A percentile compares a stretch with the other conserved stretches of the same genome.
phyloP scores from a whole-genome alignment of 768 basidiomycete genomes.

The Kwoniella sp. region DNA sequence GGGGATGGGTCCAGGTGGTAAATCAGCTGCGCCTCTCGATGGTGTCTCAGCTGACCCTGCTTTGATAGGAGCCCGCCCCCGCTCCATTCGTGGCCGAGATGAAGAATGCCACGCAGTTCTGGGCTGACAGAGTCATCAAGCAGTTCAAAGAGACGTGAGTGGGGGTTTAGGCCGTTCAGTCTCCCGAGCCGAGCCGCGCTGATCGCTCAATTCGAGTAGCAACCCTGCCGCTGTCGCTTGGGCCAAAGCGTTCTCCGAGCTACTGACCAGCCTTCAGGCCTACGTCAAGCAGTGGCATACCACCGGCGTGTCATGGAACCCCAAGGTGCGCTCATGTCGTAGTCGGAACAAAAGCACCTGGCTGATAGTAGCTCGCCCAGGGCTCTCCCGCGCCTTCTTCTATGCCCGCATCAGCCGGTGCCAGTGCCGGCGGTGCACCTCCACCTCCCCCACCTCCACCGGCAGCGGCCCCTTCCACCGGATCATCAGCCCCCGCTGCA shows the following conservation, averaged over 20 bases:
- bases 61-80: conserved; percentile 66
- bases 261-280: conserved; percentile 72
- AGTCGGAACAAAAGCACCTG: not conserved
- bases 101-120: conserved; percentile 82
- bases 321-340: conserved; percentile 56
- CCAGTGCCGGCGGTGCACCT: conserved; percentile 49
- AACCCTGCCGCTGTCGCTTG: conserved; percentile 83
- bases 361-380: conserved; percentile 8
- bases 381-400: conserved; percentile 48
- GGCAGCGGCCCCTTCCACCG: conserved; percentile 28
- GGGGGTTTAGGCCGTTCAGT: too few relatives aligned
- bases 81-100: conserved; percentile 72
- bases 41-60: not conserved
- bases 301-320: conserved; percentile 84
- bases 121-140: conserved; percentile 82
- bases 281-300: conserved; percentile 82
- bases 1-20: conserved; percentile 85
- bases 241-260: conserved; percentile 65
- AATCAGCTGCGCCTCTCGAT: conserved; percentile 43
- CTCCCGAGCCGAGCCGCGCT: not conserved
- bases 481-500: conserved; percentile 51
- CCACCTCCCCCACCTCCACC: conserved; percentile 53
- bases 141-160: conserved; percentile 87
- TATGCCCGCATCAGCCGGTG: conserved; percentile 23
- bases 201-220: conserved; percentile 55